Conservation (phyloP, 352 stramenopile species). For the Phytophthora vignae region DNA sequence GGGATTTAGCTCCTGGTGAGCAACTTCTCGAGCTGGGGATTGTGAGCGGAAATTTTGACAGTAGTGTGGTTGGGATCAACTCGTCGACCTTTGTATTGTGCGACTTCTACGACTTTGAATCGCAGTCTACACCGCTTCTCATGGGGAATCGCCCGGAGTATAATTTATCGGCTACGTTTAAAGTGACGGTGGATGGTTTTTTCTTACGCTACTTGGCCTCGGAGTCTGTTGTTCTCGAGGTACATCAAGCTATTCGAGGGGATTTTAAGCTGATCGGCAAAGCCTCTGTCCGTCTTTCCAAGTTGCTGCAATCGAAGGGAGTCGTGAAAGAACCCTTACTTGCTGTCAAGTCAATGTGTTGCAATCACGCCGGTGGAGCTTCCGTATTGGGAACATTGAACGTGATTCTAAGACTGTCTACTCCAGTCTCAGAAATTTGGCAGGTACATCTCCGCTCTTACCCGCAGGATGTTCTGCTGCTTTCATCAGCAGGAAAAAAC, state of each 20-base stretch:
- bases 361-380: constrained; percentile 31
- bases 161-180: constrained; percentile 93
- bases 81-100: constrained; percentile 92
- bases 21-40: constrained; percentile 94
- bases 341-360: constrained; percentile 48
- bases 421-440: constrained; percentile 92
- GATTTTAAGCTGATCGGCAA: constrained; percentile 91
- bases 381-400: constrained; percentile 75
- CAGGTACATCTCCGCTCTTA: constrained; percentile 90
- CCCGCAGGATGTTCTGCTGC: constrained; percentile 80
- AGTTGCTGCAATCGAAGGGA: constrained; percentile 80
- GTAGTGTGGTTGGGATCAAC: constrained; percentile 64
- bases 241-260: constrained; percentile 88
- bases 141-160: constrained; percentile 85
- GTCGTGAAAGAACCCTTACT: constrained; percentile 71
- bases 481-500: constrained; percentile 36
- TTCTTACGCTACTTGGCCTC: constrained; percentile 93
- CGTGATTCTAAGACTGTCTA: constrained; percentile 86
- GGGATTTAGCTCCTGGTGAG: constrained; percentile 80
- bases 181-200: constrained; percentile 93
- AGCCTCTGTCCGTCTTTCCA: constrained; percentile 67
- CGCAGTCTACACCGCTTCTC: constrained; percentile 90
- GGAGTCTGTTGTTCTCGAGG: constrained; percentile 86
- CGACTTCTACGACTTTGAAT: constrained; percentile 96
- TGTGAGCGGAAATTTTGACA: constrained; percentile 76